Evolutionary conservation across 768 basidiomycete genomes (phyloP), one percentile per base, ranked within the genome.

Genomic region (Boletus sp.): DNA sequence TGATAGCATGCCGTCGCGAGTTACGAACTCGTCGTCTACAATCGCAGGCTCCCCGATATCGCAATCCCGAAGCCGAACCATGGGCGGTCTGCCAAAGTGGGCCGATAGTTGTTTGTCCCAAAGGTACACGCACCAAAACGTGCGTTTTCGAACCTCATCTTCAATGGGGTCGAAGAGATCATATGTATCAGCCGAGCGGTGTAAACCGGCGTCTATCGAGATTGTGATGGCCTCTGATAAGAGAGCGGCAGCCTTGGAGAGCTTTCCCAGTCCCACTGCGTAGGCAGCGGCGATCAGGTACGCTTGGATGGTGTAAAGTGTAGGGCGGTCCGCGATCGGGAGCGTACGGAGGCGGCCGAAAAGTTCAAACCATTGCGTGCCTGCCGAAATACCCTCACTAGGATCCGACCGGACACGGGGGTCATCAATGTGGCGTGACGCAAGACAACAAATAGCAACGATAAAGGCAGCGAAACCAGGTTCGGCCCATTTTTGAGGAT

Each of bases 71-170:
- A 95, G 73, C 46, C 93, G 83, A 62, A 97, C 80, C 78, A 94
- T 83, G 3, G 93, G 85, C 33, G 94, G 94, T 28, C 94, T 79
- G 28, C 94, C 94, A 69, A 96, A 95, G 71, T 92, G 89, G 56
- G 90, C 89, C 11, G 85, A 78, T 7, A 94, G 84, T 66, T 95
- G 94, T 74, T 97, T 96, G 74, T 97, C 94, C 94, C 94, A 96
- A 49, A 92, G 81, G 73, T 96, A 97, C 29, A 95, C 92, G 57
- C 92, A 92, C 93, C 94, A 97, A 72, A 97, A 97, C 0, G 94
- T 96, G 63, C 94, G 86, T 73, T 95, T 96, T 56, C 94, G 83
- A 30, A 94, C 85, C 70, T 96, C 92, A 58, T 90, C 89, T 70
- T 95, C 94, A 60, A 95, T 87, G 9, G 89, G 82, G 72, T 94